Evolutionary conservation across 2,329 filamentous ascomycete species (phyloP), one percentile per base, ranked within the genome.

Genomic region (Coccinonectria pachysandricola): DNA sequence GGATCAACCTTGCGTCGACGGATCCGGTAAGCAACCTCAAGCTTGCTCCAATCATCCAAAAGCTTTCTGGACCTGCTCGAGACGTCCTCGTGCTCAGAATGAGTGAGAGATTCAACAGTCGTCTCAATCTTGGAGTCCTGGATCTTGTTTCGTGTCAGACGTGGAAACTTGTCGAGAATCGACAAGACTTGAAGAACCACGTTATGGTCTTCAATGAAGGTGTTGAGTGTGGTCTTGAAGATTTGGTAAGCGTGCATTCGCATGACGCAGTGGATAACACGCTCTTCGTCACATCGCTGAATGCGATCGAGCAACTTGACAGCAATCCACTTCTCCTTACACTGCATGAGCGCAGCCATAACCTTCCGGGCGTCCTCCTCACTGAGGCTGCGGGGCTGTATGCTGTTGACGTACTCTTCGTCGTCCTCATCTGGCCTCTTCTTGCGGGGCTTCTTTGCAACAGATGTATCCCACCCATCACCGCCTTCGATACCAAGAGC

Each of bases 301-400:
- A 98, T 86, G 27, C 91, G 87, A 41, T 78, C 72, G 33, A 98
- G 71, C 30, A 98, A 65, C 59, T 96, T 96, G 57, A 95, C 86
- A 3, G 84, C 86, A 54, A 98, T 95, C 91, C 91, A 98, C 57
- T 95, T 95, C 65, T 98, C 91, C 57, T 94, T 93, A 67, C 85
- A 94, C 54, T 95, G 88, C 75, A 94, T 87, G 32, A 98, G 73
- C 27, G 86, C 80, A 13, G 88, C 87, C 85, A 95, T 94, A 54
- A 95, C 85, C 58, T 92, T 93, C 46, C 80, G 84, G 35, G 92
- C 85, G 36, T 81, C 84, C 32, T 79, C 74, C 46, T 91, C 83
- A 39, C 85, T 77, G 33, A 95, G 69, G 24, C 71, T 75, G 47
- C 77, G 82, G 26, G 82, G 77, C 52, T 88, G 74, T 34, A 92